Evolutionary conservation across 2,329 filamentous ascomycete genomes (phyloP).

Genomic region (Ceratocystis alfenasii): DNA sequence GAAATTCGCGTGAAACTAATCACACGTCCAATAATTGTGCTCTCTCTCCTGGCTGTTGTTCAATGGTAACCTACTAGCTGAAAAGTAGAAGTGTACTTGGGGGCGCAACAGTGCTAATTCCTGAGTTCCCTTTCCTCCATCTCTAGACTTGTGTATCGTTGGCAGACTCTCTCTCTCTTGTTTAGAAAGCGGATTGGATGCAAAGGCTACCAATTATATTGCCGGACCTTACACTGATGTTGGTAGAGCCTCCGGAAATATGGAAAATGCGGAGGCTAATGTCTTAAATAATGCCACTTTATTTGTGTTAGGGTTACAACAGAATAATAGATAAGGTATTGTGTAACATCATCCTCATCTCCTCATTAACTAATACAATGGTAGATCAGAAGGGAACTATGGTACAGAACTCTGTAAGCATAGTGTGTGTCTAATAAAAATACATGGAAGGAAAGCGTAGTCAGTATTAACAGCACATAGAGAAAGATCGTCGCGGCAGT

Average conservation of each 20-base stretch:
- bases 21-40: neutral
- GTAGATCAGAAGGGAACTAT: neutral
- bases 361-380: no score
- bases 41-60: neutral
- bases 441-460: neutral
- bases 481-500: neutral
- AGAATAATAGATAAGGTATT: neutral
- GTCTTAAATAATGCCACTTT: neutral
- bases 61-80: no score
- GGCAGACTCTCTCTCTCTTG: neutral
- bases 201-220: no score
- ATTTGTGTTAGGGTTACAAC: conserved; percentile 3
- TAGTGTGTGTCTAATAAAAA: neutral
- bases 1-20: neutral
- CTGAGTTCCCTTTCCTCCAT: neutral
- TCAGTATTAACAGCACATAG: neutral
- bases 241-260: neutral
- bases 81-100: no score
- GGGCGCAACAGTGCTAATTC: neutral
- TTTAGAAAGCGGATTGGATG: no score
- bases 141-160: neutral
- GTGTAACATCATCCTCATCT: conserved; percentile 4
- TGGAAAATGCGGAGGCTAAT: conserved; percentile 4
- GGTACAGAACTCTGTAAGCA: neutral
- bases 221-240: no score